Evolutionary conservation across 2,329 filamentous ascomycete species (phyloP).

Genomic region (Eutypa lata): DNA sequence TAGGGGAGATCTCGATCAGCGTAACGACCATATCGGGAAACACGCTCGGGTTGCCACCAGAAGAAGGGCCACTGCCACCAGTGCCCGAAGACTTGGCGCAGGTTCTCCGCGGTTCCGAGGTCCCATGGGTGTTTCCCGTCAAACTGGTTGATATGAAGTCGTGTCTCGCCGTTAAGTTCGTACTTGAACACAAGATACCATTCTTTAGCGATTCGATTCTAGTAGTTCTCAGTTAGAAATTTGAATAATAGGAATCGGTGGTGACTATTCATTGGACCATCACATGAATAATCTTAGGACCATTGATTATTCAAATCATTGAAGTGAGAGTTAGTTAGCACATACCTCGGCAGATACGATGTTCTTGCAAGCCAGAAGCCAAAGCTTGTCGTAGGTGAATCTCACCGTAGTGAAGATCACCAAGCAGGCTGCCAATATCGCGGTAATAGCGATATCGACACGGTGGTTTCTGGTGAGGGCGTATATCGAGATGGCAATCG

Average conservation of each 20-base stretch:
- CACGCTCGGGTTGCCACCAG: conserved; percentile 12
- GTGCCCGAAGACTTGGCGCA: conserved; percentile 12
- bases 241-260: too few species aligned
- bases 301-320: neutral
- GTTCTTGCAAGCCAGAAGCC: neutral
- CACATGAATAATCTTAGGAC: too few species aligned
- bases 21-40: conserved; percentile 13
- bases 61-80: conserved; percentile 16
- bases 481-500: conserved; percentile 3
- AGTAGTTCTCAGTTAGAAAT: neutral
- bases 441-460: conserved; percentile 3
- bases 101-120: conserved; percentile 9
- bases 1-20: conserved; percentile 13
- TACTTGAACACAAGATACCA: conserved; percentile 11
- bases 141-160: conserved; percentile 3
- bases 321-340: too few species aligned
- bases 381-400: neutral
- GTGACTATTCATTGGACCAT: too few species aligned
- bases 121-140: conserved; percentile 8
- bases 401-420: neutral
- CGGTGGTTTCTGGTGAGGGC: conserved; percentile 1
- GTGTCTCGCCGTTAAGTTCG: neutral
- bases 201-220: neutral
- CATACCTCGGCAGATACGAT: neutral
- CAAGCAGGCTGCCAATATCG: neutral